Evolutionary conservation across 805 yeast species (phyloP), one percentile per base, ranked within the genome.

Genomic region (Wickerhamiella azymoides): DNA sequence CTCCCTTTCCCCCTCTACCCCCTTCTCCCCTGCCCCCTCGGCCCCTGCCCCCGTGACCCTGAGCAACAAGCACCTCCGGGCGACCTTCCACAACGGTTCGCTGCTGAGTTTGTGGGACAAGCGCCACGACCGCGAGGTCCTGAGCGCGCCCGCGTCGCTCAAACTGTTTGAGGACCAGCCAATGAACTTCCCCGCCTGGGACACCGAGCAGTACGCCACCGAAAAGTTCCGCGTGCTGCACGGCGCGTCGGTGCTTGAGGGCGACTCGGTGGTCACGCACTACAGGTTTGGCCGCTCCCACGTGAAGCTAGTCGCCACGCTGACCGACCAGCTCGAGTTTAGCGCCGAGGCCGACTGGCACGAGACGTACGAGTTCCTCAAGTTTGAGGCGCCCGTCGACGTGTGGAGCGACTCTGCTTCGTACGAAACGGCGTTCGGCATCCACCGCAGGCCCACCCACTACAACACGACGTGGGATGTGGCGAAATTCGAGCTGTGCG

Each of bases 401-500:
- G 71, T 89, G 16, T 75, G 75, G 53, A 71, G 75, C 35, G 92
- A 88, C 17, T 70, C 58, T 46, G 97, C 96, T 1, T 76, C 78
- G 47, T 92, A 84, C 61, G 98, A 89, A 62, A 86, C 96, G 2
- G 95, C 88, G 61, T 89, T 84, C 63, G 98, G 98, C 45, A 64
- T 83, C 39, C 89, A 94, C 5, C 78, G 74, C 56, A 76, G 97
- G 53, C 94, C 97, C 40, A 89, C 97, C 0, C 96, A 89, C 63
- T 89, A 70, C 66, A 92, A 89, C 61, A 89, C 98, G 0, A 69
- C 84, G 0, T 89, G 97, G 97, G 98, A 89, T 57, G 80, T 81
- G 28, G 97, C 97, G 48, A 88, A 86, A 61, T 89, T 89, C 62
- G 98, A 89, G 64, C 95, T 86, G 10, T 84, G 95, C 57, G 85